Evolutionary conservation across 1,284 basidiomycete genomes (phyloP), one percentile per base, ranked within the genome.

Genomic region (Pascua guehoae): DNA sequence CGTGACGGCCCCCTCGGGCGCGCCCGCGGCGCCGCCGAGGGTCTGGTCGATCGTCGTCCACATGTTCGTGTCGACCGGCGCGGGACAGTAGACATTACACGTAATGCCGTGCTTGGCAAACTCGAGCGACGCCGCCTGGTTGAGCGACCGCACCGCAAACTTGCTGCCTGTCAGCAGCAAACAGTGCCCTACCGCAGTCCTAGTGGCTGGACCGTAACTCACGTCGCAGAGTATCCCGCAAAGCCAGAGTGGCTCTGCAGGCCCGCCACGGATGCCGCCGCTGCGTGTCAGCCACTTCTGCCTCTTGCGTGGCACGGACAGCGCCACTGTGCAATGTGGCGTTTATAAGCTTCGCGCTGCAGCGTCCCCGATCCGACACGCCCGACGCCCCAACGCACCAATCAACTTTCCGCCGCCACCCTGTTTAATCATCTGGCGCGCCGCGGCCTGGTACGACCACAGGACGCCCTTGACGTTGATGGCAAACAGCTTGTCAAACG

Each of bases 61-160:
- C 73, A 80, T 75, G 10, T 75, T 79, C 7, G 71, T 73, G 49
- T 72, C 66, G 16, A 79, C 66, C 12, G 69, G 64, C 18, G 81
- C 81, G 1, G 83, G 82, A 5, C 81, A 80, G 58, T 84, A 83
- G 5, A 81, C 78, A 53, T 83, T 83, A 4, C 81, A 81, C 0
- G 80, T 82, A 51, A 83, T 81, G 2, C 73, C 70, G 55, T 82
- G 52, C 45, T 68, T 65, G 5, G 75, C 79, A 16, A 81, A 62
- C 56, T 83, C 81, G 15, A 66, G 40, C 0, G 80, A 80, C 74
- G 57, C 52, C 18, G 47, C 48, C 54, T 78, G 70, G 43, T 79
- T 79, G 53, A 80, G 67, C 3, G 77, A 75, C 15, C 78, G 65
- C 12, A 80, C 77, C 5, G 78, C 81, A 60, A 80, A 80, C 66